Evolutionary conservation across 257 asterid species (phyloP), one percentile per base, ranked within the genome.

Genomic region (Lithospermum erythrorhizon): DNA sequence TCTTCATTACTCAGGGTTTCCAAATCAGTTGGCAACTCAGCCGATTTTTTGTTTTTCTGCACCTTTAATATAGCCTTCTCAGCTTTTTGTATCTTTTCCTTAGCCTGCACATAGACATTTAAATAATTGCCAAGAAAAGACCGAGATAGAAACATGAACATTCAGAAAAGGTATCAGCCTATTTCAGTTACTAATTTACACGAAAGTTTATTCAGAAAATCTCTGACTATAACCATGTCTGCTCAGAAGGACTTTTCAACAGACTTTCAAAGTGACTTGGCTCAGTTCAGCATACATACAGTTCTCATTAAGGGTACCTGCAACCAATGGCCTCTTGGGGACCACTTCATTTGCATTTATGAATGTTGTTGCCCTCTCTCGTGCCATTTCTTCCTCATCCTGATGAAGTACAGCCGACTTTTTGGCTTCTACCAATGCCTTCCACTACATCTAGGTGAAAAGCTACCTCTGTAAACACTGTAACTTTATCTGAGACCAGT

Each of bases 241-340:
- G n/a, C n/a, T n/a, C n/a, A n/a, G n/a, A n/a, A n/a, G n/a, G n/a
- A n/a, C n/a, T n/a, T n/a, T n/a, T n/a, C n/a, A n/a, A n/a, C n/a
- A n/a, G n/a, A n/a, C n/a, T n/a, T n/a, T n/a, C n/a, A n/a, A n/a
- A n/a, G n/a, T n/a, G n/a, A n/a, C n/a, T n/a, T n/a, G n/a, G n/a
- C n/a, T n/a, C n/a, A n/a, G n/a, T n/a, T n/a, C n/a, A n/a, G n/a
- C n/a, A n/a, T n/a, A n/a, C n/a, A n/a, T n/a, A n/a, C n/a, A n/a
- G n/a, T n/a, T 87, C 79, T 88, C 95, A n/a, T 90, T 73, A 68
- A 91, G 93, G 55, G 98, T 91, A 49, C 98, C 98, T 21, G 98
- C 98, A 81, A 91, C 81, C 68, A 88, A 77, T 48, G 78, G 87
- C 62, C 72, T 72, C 69, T 72, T 73, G 61, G 79, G 52, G 64